Evolutionary conservation across 441 rosid genomes (phyloP).

Genomic region (Populus hybrid): DNA sequence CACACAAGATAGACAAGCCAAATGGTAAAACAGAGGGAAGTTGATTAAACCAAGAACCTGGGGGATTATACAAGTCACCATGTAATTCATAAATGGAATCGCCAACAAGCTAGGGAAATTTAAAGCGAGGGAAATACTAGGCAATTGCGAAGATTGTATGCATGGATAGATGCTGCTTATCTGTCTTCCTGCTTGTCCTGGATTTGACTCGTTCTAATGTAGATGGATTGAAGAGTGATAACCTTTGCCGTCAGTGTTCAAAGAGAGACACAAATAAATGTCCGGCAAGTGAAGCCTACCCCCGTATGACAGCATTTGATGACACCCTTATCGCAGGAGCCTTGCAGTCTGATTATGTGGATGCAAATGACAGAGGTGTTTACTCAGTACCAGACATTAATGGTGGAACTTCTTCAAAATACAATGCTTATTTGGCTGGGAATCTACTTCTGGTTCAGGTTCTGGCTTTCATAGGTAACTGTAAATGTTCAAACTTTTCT

Average conservation of each 20-base stretch:
- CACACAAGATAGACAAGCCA: neutral
- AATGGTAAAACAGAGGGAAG: slow-evolving; percentile 6
- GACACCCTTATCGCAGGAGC: slow-evolving; percentile 37
- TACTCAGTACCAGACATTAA: slow-evolving; percentile 38
- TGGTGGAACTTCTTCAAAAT: slow-evolving; percentile 30
- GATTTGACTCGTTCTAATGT: neutral
- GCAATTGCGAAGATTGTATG: neutral
- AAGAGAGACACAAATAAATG: slow-evolving; percentile 25
- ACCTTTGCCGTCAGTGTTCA: slow-evolving; percentile 44
- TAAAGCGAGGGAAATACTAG: neutral
- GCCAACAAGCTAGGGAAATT: neutral
- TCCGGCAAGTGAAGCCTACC: slow-evolving; percentile 44
- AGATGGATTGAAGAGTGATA: slow-evolving; percentile 23
- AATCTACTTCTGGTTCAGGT: slow-evolving; percentile 48
- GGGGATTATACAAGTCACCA: neutral
- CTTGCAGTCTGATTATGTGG: slow-evolving; percentile 39
- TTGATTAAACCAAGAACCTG: slow-evolving; percentile 19
- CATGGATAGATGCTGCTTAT: slow-evolving; percentile 17
- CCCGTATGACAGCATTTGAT: slow-evolving; percentile 44
- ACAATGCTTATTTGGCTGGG: slow-evolving; percentile 49
- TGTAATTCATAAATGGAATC: neutral
- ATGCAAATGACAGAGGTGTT: slow-evolving; percentile 29
- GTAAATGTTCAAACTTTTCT: neutral
- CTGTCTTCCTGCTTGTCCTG: slow-evolving; percentile 13
- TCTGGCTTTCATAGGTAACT: slow-evolving; percentile 46